These are phyloP conservation scores for Quercus glauca DNA, from an alignment of 306 rosid species.

Conservation along the genomic window DNA sequence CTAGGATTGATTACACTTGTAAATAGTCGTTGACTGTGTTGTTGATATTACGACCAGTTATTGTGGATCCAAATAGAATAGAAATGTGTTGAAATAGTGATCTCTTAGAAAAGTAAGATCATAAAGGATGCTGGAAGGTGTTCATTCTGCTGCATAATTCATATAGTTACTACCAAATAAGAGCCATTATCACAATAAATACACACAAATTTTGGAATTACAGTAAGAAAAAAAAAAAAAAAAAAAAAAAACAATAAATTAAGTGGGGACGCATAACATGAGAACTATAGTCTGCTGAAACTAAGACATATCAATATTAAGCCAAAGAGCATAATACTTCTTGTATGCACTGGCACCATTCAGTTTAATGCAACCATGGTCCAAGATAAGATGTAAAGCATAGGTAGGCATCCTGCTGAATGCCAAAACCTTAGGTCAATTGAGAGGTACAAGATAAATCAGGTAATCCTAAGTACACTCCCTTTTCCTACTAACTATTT, in stretches of 20 bases:
- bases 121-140: not conserved
- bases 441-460: not conserved
- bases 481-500: not conserved
- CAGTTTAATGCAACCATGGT: slow-evolving; percentile 17
- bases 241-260: not conserved
- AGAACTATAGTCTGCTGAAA: not conserved
- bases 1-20: not conserved
- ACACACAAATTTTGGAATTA: not conserved
- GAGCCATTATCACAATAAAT: not conserved
- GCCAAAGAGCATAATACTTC: not conserved
- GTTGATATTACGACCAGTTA: not conserved
- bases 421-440: not conserved
- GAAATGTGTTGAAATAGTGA: not conserved
- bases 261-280: not conserved
- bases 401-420: not conserved
- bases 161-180: not conserved
- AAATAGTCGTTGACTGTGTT: not conserved
- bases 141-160: not conserved
- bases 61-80: not conserved
- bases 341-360: not conserved
- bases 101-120: not conserved
- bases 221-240: not conserved
- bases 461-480: not conserved
- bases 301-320: not conserved
- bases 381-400: not conserved